phyloP scores from a whole-genome alignment of 805 yeast genomes.

The Candida pseudoglaebosa region DNA sequence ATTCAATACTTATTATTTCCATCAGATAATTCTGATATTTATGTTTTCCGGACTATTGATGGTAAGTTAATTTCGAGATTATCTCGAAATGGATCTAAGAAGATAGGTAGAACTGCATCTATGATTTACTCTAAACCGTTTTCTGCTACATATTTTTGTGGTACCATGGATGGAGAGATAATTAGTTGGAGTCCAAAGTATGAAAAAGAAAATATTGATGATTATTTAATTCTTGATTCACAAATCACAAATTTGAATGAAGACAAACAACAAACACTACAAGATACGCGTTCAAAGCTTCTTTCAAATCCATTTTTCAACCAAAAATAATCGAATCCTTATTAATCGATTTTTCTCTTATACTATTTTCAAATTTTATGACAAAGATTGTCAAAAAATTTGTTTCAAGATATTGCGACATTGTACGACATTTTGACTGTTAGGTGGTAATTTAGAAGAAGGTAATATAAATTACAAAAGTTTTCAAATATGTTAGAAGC shows the following conservation, averaged over 20 bases:
- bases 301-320: background rate
- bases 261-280: background rate
- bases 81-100: constrained; percentile 38
- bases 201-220: constrained; percentile 10
- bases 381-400: too few relatives aligned
- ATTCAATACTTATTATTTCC: constrained; percentile 63
- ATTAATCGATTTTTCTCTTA: too few relatives aligned
- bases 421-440: too few relatives aligned
- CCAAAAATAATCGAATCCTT: background rate
- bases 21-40: constrained; percentile 69
- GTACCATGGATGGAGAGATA: constrained; percentile 66
- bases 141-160: constrained; percentile 49
- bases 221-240: background rate
- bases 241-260: background rate
- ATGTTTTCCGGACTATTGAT: constrained; percentile 53
- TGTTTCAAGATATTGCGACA: too few relatives aligned
- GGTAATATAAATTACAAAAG: too few relatives aligned
- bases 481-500: too few relatives aligned
- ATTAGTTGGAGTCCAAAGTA: constrained; percentile 46
- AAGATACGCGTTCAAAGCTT: background rate
- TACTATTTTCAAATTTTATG: too few relatives aligned
- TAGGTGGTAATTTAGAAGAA: too few relatives aligned
- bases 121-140: constrained; percentile 46
- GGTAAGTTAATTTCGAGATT: constrained; percentile 62
- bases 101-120: constrained; percentile 46